Evolutionary conservation across 805 yeast genomes (phyloP), one percentile per base, ranked within the genome.

Genomic region (Phaffomyces antillensis): DNA sequence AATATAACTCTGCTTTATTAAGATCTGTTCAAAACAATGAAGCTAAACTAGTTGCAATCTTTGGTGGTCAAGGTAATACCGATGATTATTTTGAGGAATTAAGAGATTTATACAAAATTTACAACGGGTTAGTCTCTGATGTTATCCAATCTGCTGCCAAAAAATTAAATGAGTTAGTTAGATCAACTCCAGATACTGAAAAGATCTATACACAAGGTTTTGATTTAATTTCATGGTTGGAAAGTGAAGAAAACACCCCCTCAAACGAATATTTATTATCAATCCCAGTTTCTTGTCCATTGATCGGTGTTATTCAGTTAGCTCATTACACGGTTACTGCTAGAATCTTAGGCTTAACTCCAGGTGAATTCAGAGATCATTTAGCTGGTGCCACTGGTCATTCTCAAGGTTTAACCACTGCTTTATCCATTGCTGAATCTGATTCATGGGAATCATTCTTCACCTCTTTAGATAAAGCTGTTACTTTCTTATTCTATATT

Each of bases 41-140:
- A 41, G 86, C 90, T 38, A 71, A 74, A 49, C 66, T 90, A 45
- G 79, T 76, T 48, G 96, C 97, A 52, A 81, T 93, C 55, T 93
- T 91, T 59, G 99, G 99, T 64, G 99, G 99, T 60, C 99, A 93
- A 73, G 99, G 99, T 68, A 91, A 88, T 72, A 83, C 95, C 43
- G 98, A 93, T 63, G 97, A 93, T 64, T 93, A 88, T 72, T 93
- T 93, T 58, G 96, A 90, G 64, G 99, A 93, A 72, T 77, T 93
- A 63, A 81, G 96, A 64, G 95, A 88, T 53, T 65, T 90, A 48
- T 83, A 86, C 72, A 70, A 77, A 52, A 75, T 81, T 47, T 93
- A 93, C 73, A 75, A 81, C 53, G 86, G 86, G 25, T 72, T 91
- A 51, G 71, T 89, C 45, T 66, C 75, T 23, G 91, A 84, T 56